These are phyloP conservation scores for Hygrocybe coccinea DNA, from an alignment of 768 basidiomycete genomes.

Conservation along the genomic window DNA sequence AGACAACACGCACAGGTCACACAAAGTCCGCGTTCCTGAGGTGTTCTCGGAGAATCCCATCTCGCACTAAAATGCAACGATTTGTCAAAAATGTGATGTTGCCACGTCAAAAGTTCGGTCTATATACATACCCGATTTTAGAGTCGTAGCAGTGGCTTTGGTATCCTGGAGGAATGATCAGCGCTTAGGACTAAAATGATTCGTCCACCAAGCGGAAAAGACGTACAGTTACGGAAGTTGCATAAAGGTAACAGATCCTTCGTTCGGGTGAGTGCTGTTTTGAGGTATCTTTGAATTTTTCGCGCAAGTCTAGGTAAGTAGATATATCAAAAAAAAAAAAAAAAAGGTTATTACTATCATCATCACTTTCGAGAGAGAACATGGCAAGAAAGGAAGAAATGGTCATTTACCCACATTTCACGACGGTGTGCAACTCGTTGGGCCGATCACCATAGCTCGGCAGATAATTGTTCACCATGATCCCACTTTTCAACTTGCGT, in stretches of 20 bases:
- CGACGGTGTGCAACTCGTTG: conserved; percentile 51
- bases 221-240: conserved; percentile 58
- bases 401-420: conserved; percentile 46
- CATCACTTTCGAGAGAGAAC: too few species aligned
- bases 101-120: background rate
- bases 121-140: conserved; percentile 41
- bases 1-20: conserved; percentile 17
- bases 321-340: background rate
- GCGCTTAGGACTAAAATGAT: conserved; percentile 1
- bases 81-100: background rate
- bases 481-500: conserved; percentile 43
- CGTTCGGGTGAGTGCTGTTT: conserved; percentile 46
- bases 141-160: conserved; percentile 47
- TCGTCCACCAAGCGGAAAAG: background rate
- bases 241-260: conserved; percentile 52
- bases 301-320: conserved; percentile 30
- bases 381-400: background rate
- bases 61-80: conserved; percentile 37
- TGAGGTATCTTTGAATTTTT: conserved; percentile 49
- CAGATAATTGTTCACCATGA: conserved; percentile 49
- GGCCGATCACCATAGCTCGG: conserved; percentile 58
- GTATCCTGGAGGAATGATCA: conserved; percentile 41
- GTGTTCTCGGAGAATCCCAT: conserved; percentile 50
- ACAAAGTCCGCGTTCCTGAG: conserved; percentile 46
- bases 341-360: too few species aligned